Percentiles rank a stretch among this genome's conserved stretches.
phyloP scores from a whole-genome alignment of 1,284 basidiomycete genomes.

The Leucoagaricus sp. region DNA sequence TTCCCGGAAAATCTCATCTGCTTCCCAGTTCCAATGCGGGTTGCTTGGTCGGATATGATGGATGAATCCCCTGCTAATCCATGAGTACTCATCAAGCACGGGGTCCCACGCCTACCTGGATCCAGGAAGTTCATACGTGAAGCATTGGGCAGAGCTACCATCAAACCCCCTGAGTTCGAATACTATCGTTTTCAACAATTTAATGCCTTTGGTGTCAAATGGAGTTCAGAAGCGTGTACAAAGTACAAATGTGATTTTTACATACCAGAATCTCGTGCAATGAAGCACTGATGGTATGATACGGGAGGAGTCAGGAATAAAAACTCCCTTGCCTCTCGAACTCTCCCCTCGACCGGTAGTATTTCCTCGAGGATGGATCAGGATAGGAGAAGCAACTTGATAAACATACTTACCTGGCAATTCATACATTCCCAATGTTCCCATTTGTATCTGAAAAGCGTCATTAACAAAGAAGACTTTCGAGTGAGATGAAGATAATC shows the following conservation, averaged over 20 bases:
- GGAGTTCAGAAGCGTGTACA: neutral
- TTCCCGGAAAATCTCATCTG: conserved; percentile 55
- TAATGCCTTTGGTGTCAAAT: conserved; percentile 1
- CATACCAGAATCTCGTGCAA: conserved; percentile 13
- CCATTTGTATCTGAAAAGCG: conserved; percentile 60
- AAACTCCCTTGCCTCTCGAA: conserved; percentile 36
- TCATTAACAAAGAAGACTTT: neutral
- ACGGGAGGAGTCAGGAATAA: conserved; percentile 29
- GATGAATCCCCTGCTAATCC: conserved; percentile 54
- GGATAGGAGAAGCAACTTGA: neutral
- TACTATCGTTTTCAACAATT: neutral
- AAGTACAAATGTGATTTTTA: neutral
- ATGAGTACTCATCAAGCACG: neutral
- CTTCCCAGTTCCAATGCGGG: conserved; percentile 40
- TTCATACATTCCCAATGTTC: conserved; percentile 67
- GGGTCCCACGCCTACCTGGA: conserved; percentile 36
- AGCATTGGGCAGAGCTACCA: neutral
- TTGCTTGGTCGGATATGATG: conserved; percentile 54
- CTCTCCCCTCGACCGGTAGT: conserved; percentile 26
- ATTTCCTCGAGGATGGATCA: neutral
- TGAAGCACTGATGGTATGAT: conserved; percentile 14
- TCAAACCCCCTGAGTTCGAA: neutral
- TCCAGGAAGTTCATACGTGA: conserved; percentile 41
- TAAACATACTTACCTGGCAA: conserved; percentile 40
- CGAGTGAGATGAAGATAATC: conserved; percentile 18